Percentiles rank a stretch among this genome's conserved stretches.
These are phyloP conservation scores for Brassica napus DNA, from an alignment of 345 rosid species.

Conservation along the genomic window Da-Ae NC_063437.1:6125001-6125500, in stretches of 20 bases:
- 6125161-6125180: conserved; percentile 45
- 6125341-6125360: conserved; percentile 8
- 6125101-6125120: conserved; percentile 32
- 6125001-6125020: conserved; percentile 41
- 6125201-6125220: conserved; percentile 42
- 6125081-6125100: conserved; percentile 13
- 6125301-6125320: conserved; percentile 53
- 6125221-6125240: conserved; percentile 17
- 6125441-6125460: conserved; percentile 34
- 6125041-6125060: conserved; percentile 37
- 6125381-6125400: conserved; percentile 9
- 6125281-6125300: conserved; percentile 53
- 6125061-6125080: conserved; percentile 15
- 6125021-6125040: conserved; percentile 42
- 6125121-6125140: conserved; percentile 44
- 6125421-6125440: background rate
- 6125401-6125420: conserved; percentile 32
- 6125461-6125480: conserved; percentile 42
- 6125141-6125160: conserved; percentile 43
- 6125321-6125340: conserved; percentile 53
- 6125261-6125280: conserved; percentile 31
- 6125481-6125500: conserved; percentile 13
- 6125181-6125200: conserved; percentile 45
- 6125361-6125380: background rate
- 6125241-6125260: conserved; percentile 46